A percentile compares a stretch with the other conserved stretches of the same genome.
These are phyloP conservation scores for Amaranthus palmeri DNA, from an alignment of 148 eudicot genomes.

Conservation along the genomic window DNA sequence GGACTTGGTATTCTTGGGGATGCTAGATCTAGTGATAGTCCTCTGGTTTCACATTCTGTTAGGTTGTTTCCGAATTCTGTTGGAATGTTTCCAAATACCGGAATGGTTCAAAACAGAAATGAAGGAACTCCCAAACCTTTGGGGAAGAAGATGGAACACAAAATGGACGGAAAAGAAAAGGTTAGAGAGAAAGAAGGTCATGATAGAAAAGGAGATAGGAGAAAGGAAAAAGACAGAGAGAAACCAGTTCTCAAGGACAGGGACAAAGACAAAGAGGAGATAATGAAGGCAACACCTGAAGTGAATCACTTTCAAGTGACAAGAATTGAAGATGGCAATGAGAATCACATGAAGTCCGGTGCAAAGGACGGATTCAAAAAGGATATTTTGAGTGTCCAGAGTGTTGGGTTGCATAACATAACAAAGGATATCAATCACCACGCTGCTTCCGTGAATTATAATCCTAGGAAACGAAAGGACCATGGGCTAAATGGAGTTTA, in stretches of 20 bases:
- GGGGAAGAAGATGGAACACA: conserved; percentile 28
- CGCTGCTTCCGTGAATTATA: conserved; percentile 34
- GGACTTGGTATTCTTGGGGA: conserved; percentile 26
- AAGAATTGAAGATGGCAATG: conserved; percentile 33
- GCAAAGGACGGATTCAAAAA: conserved; percentile 28
- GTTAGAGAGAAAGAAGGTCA: conserved; percentile 7
- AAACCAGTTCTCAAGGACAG: conserved; percentile 3
- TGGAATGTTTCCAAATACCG: not conserved
- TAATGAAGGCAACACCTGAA: conserved; percentile 38
- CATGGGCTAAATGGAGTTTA: conserved; percentile 48
- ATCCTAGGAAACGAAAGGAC: conserved; percentile 58
- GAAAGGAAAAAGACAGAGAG: conserved; percentile 11
- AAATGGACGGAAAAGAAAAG: conserved; percentile 33
- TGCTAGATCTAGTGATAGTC: conserved; percentile 25
- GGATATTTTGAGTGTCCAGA: conserved; percentile 28
- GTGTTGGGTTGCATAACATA: conserved; percentile 18
- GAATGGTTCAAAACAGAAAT: conserved; percentile 29
- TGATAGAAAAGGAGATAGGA: conserved; percentile 9
- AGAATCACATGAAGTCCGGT: conserved; percentile 25
- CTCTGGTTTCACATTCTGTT: conserved; percentile 29
- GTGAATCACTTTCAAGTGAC: conserved; percentile 33
- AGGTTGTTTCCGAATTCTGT: too few species aligned
- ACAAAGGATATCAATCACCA: conserved; percentile 25
- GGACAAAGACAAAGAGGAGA: conserved; percentile 32
- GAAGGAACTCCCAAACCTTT: conserved; percentile 29